These are phyloP conservation scores for Arthrobotrys conoides DNA, from an alignment of 2,329 filamentous ascomycete species.

Conservation along the genomic window DNA sequence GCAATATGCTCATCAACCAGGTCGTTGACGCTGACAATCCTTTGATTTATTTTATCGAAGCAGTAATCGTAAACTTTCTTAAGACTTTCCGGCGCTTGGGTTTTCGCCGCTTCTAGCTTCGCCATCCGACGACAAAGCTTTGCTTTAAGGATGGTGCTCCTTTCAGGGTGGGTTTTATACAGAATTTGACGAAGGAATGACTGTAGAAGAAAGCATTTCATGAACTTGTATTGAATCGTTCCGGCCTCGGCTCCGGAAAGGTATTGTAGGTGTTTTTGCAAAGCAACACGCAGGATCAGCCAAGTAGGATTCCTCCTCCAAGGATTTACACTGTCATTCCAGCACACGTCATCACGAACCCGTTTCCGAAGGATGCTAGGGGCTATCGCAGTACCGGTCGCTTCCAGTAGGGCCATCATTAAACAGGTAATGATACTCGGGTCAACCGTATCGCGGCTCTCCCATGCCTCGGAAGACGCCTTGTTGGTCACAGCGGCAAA, in stretches of 20 bases:
- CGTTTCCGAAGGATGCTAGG: slow-evolving; percentile 71
- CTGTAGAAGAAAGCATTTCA: slow-evolving; percentile 71
- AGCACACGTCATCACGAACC: slow-evolving; percentile 75
- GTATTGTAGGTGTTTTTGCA: slow-evolving; percentile 71
- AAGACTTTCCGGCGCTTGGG: slow-evolving; percentile 23
- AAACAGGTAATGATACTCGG: slow-evolving; percentile 74
- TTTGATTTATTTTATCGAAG: slow-evolving; percentile 64
- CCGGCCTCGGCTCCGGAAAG: slow-evolving; percentile 68
- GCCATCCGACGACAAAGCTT: slow-evolving; percentile 74
- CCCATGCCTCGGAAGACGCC: slow-evolving; percentile 69
- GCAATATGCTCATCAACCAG: slow-evolving; percentile 65
- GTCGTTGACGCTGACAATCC: slow-evolving; percentile 65
- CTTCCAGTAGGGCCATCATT: slow-evolving; percentile 74
- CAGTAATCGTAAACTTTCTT: slow-evolving; percentile 64
- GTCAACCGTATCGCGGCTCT: slow-evolving; percentile 73
- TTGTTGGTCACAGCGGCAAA: slow-evolving; percentile 73
- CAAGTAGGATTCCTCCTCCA: slow-evolving; percentile 77
- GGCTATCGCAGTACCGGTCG: slow-evolving; percentile 68
- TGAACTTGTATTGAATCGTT: slow-evolving; percentile 72
- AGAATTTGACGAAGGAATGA: slow-evolving; percentile 69
- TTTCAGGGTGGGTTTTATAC: slow-evolving; percentile 65
- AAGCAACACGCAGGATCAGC: slow-evolving; percentile 74
- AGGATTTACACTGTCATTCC: slow-evolving; percentile 69
- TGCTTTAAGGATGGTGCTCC: slow-evolving; percentile 68
- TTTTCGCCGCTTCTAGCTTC: slow-evolving; percentile 71